Conservation (phyloP, 2,329 filamentous ascomycete species). For the Colletotrichum tabaci region DNA sequence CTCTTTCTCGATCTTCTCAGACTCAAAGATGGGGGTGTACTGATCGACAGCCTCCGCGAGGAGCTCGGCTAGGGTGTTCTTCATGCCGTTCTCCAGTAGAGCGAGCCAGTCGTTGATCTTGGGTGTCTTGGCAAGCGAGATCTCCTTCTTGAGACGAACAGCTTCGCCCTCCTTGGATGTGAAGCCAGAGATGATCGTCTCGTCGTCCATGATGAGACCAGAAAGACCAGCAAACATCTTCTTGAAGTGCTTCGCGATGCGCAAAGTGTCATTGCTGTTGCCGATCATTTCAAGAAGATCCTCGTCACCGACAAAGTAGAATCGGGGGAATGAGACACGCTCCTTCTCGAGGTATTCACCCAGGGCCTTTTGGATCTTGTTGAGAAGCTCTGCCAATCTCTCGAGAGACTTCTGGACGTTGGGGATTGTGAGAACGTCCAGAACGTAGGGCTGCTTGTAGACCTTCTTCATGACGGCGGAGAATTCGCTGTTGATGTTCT, state of each 20-base stretch:
- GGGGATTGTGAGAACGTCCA: slow-evolving; percentile 96
- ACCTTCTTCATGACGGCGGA: slow-evolving; percentile 99
- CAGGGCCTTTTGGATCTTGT: slow-evolving; percentile 99
- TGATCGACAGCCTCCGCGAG: slow-evolving; percentile 88
- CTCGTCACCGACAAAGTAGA: slow-evolving; percentile 99
- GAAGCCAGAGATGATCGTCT: slow-evolving; percentile 90
- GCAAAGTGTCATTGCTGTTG: slow-evolving; percentile 97
- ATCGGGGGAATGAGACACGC: slow-evolving; percentile 95
- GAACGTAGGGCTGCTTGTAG: slow-evolving; percentile 93
- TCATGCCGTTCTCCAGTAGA: slow-evolving; percentile 93
- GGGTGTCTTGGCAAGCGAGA: slow-evolving; percentile 93
- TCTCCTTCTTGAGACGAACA: slow-evolving; percentile 89
- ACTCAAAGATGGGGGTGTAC: slow-evolving; percentile 84
- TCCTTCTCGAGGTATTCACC: slow-evolving; percentile 99
- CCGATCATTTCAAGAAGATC: slow-evolving; percentile 99
- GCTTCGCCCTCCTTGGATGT: slow-evolving; percentile 96
- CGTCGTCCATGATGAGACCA: slow-evolving; percentile 91
- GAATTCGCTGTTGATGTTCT: slow-evolving; percentile 99
- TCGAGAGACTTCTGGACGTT: slow-evolving; percentile 97
- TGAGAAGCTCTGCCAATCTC: slow-evolving; percentile 93
- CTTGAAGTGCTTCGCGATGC: slow-evolving; percentile 98
- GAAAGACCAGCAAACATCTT: slow-evolving; percentile 99
- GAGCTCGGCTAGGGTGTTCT: slow-evolving; percentile 90
- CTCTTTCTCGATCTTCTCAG: slow-evolving; percentile 77
- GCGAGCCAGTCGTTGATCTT: slow-evolving; percentile 99